Base-by-base conservation (phyloP, 352 stramenopile species). In the Globisporangium iwayamae region DNA sequence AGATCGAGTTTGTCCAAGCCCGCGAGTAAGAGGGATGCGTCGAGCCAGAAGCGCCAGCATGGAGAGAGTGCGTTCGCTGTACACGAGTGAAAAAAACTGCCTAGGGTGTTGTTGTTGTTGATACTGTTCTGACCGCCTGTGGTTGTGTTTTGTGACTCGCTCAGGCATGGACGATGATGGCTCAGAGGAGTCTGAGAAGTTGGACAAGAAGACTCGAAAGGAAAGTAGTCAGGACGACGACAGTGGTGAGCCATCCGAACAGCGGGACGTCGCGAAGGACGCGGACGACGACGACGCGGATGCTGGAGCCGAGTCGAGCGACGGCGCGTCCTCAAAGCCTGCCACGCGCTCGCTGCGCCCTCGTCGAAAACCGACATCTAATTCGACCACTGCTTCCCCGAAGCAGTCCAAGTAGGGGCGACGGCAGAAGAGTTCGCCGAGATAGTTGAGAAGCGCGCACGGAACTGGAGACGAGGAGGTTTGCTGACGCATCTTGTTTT, bases 291-390 rank as follows among this genome's bases (percentile, higher is more conserved):
- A 81, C 30, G 81, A 87, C 20, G 72, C 62, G 30, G 73, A 80
- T 41, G 80, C 73, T 32, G 70, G 46, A 9, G 71, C 61, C 25
- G 80, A 89, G 20, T 88, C 78, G 9, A 89, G 72, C 16, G 81
- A 89, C 55, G 67, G 63, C n/a, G 52, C 72, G 30, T 60, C 62
- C 8, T 58, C 67, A 25, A 71, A 72, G 25, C 72, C 72, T 18
- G 52, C 72, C 4, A 75, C 71, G 60, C 81, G 81, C 30, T 89
- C 78, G 32, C 74, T 90, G 54, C 81, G 81, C 53, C 81, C 81
- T 8, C 75, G 81, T 54, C 74, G 81, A 48, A 77, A 75, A 63
- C 74, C 74, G 60, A 57, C 70, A 22, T 70, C 73, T 30, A 67
- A 62, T 46, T 45, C 64, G 4, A 69, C 57, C 61, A 75, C 70